A percentile compares a stretch with the other conserved stretches of the same genome.
These are phyloP conservation scores for Rhizopogon vinicolor DNA, from an alignment of 768 basidiomycete species.

Conservation along the genomic window DNA sequence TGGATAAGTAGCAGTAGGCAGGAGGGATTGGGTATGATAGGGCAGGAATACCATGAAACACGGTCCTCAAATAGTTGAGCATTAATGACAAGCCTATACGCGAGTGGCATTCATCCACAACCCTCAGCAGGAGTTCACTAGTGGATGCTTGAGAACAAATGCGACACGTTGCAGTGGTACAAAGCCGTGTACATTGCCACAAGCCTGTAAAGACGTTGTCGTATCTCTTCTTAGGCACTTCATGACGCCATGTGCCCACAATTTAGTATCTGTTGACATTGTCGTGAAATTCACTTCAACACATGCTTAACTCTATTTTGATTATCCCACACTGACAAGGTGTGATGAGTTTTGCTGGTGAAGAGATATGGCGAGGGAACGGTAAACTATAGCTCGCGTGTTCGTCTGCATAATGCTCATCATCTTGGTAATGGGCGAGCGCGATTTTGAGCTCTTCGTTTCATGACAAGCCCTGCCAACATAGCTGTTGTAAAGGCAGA, in stretches of 20 bases:
- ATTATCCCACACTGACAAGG: background rate
- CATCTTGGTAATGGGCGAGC: conserved; percentile 56
- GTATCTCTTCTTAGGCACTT: background rate
- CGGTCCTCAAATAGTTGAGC: background rate
- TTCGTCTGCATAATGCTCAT: background rate
- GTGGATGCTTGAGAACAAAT: background rate
- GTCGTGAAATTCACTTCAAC: background rate
- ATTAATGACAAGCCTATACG: background rate
- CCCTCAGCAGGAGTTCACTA: background rate
- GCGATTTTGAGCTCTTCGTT: conserved; percentile 42
- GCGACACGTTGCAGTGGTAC: background rate
- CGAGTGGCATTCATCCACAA: background rate
- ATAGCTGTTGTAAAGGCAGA: conserved; percentile 82
- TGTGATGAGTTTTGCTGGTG: background rate
- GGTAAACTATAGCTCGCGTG: background rate
- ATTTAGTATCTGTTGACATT: background rate
- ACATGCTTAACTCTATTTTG: background rate
- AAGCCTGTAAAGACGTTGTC: background rate
- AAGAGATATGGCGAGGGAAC: background rate
- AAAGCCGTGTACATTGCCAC: background rate
- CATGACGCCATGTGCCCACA: background rate
- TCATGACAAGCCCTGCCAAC: conserved; percentile 65
- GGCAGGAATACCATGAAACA: background rate
- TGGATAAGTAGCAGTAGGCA: background rate
- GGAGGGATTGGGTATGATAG: background rate